These are phyloP conservation scores for Bruguiera parviflora DNA, from an alignment of 345 rosid species.

Conservation along the genomic window DNA sequence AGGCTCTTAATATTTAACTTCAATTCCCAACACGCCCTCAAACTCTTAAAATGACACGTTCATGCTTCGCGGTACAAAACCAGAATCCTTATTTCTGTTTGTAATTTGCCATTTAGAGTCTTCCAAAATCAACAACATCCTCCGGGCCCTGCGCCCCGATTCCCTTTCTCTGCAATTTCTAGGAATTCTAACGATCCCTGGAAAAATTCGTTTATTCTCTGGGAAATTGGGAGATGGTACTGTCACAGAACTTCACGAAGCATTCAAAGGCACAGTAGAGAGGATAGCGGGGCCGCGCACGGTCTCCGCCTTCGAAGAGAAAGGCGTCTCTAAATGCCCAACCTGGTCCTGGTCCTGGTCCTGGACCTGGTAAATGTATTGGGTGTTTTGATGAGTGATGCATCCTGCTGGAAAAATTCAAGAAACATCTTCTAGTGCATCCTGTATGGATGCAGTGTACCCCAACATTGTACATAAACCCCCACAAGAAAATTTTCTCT, in stretches of 20 bases:
- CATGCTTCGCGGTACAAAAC: no score
- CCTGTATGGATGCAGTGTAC: neutral
- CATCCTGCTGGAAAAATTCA: neutral
- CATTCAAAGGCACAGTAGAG: conserved; percentile 92
- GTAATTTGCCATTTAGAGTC: no score
- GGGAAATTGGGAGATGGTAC: conserved; percentile 37
- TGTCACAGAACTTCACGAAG: conserved; percentile 79
- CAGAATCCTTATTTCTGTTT: no score
- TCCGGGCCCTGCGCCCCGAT: neutral
- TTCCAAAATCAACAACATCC: no score
- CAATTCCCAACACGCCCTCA: no score
- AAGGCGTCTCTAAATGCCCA: conserved; percentile 97
- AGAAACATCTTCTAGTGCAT: neutral
- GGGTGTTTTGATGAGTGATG: neutral
- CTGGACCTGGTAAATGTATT: conserved; percentile 13
- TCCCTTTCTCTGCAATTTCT: conserved; percentile 5
- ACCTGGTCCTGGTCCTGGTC: conserved; percentile 99
- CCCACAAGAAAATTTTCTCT: neutral
- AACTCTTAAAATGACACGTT: no score
- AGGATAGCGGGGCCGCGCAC: conserved; percentile 88
- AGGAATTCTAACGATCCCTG: conserved; percentile 8
- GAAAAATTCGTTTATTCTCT: neutral
- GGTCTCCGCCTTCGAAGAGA: conserved; percentile 91
- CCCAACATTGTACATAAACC: conserved; percentile 8
- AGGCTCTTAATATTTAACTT: no score